A percentile compares a stretch with the other conserved stretches of the same genome.
Conservation (phyloP, 192 early-diverging fungal genomes). For the Coemansia sp. region DNA sequence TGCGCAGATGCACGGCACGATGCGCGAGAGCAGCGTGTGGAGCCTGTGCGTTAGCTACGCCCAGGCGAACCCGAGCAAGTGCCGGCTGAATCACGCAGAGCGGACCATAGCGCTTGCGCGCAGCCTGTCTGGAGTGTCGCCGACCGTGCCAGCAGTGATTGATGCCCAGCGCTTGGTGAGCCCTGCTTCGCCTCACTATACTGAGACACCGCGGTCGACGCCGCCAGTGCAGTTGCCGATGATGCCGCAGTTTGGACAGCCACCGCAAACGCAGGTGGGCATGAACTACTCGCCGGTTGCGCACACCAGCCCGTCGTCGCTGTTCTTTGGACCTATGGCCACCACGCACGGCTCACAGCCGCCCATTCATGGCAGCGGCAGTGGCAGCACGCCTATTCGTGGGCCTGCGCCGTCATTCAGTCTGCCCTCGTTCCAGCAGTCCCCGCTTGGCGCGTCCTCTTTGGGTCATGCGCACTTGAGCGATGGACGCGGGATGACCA, state of each 20-base stretch:
- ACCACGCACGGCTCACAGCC: background rate
- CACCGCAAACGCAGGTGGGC: constrained; percentile 9
- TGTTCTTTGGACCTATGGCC: constrained; percentile 13
- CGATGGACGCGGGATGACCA: constrained; percentile 3
- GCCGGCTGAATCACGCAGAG: constrained; percentile 23
- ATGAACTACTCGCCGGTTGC: constrained; percentile 14
- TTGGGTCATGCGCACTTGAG: constrained; percentile 5
- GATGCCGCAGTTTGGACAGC: constrained; percentile 23
- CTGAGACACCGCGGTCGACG: constrained; percentile 4
- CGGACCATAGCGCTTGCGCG: constrained; percentile 34
- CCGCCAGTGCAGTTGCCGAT: constrained; percentile 15
- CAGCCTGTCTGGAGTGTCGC: constrained; percentile 1
- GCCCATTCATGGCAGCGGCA: background rate
- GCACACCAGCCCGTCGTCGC: constrained; percentile 17
- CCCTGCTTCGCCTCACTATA: constrained; percentile 2
- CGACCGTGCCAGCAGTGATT: background rate
- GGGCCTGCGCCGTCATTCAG: constrained; percentile 14
- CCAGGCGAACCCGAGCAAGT: constrained; percentile 9
- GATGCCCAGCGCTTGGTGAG: background rate
- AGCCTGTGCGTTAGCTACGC: constrained; percentile 21
- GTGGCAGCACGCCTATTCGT: constrained; percentile 3
- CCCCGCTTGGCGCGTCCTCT: constrained; percentile 9
- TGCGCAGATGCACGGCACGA: constrained; percentile 37
- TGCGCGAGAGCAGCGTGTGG: constrained; percentile 36
- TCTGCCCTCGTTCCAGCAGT: constrained; percentile 22